phyloP scores from a whole-genome alignment of 2,329 filamentous ascomycete species.

The Bretziella fagacearum region DNA sequence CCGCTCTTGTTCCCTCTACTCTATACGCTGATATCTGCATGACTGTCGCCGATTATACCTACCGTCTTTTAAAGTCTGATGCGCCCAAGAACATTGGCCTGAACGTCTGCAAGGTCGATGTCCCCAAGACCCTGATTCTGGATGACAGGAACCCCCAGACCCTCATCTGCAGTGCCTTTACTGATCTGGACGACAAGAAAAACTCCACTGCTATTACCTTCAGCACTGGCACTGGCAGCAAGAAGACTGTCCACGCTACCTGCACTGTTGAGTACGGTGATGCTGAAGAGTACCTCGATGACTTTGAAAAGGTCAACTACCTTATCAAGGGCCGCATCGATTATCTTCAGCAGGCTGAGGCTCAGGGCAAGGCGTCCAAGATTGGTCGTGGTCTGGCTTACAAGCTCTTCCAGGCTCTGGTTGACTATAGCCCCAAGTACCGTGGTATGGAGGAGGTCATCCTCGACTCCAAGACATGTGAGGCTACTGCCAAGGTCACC shows the following conservation, averaged over 20 bases:
- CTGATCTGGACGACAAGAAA: conserved; percentile 37
- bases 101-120: conserved; percentile 51
- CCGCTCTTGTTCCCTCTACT: conserved; percentile 46
- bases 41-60: conserved; percentile 45
- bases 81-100: conserved; percentile 35
- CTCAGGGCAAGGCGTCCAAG: conserved; percentile 51
- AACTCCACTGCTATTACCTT: conserved; percentile 40
- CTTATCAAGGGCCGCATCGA: conserved; percentile 48
- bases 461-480: conserved; percentile 33
- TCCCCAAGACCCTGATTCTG: conserved; percentile 52
- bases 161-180: conserved; percentile 42
- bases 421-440: conserved; percentile 38
- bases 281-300: conserved; percentile 40
- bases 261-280: conserved; percentile 46
- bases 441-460: conserved; percentile 43
- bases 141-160: conserved; percentile 35
- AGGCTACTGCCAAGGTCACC: conserved; percentile 33
- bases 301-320: conserved; percentile 52
- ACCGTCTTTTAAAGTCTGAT: conserved; percentile 43
- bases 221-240: conserved; percentile 40
- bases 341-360: conserved; percentile 40
- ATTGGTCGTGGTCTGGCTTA: conserved; percentile 62
- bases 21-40: conserved; percentile 44
- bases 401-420: conserved; percentile 45
- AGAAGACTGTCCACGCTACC: conserved; percentile 42